A percentile compares a stretch with the other conserved stretches of the same genome.
These are phyloP conservation scores for Podospora pseudoanserina DNA, from an alignment of 495 filamentous ascomycete genomes.

Conservation along the genomic window DNA sequence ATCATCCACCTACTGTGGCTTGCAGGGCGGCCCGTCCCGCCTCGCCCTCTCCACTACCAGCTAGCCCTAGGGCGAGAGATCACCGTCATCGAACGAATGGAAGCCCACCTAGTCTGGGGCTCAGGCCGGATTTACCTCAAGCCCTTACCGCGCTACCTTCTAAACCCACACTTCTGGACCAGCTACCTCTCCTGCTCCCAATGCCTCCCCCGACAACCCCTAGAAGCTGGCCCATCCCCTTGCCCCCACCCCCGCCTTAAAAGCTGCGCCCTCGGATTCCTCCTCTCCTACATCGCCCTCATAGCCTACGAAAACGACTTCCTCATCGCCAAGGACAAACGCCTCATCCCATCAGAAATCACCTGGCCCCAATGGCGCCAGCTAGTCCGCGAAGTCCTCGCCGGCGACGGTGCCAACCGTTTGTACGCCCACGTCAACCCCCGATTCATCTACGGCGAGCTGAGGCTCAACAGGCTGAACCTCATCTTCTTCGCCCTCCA, in stretches of 20 bases:
- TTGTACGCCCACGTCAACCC: conserved; percentile 25
- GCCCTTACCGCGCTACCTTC: not conserved
- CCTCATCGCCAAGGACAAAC: conserved; percentile 31
- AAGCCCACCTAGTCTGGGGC: not conserved
- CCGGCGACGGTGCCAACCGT: not conserved
- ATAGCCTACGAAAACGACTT: conserved; percentile 40
- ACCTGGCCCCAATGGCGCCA: conserved; percentile 18
- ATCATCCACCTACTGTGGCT: too few species aligned
- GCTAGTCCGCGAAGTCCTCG: not conserved
- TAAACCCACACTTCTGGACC: not conserved
- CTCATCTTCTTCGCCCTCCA: conserved; percentile 26
- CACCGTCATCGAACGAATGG: not conserved
- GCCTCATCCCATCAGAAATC: conserved; percentile 33
- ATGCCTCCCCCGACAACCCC: not conserved
- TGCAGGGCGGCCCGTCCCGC: too few species aligned
- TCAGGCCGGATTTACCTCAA: not conserved
- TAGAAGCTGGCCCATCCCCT: not conserved
- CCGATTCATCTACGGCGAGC: conserved; percentile 47
- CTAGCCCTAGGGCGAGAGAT: not conserved
- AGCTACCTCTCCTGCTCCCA: not conserved
- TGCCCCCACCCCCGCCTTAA: not conserved
- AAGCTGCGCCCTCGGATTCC: conserved; percentile 32
- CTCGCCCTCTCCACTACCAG: not conserved
- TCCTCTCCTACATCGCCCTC: conserved; percentile 38
- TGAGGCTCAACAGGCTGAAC: conserved; percentile 43